phyloP scores from a whole-genome alignment of 805 yeast species.

The Saccharomycopsis lassenensis region DNA sequence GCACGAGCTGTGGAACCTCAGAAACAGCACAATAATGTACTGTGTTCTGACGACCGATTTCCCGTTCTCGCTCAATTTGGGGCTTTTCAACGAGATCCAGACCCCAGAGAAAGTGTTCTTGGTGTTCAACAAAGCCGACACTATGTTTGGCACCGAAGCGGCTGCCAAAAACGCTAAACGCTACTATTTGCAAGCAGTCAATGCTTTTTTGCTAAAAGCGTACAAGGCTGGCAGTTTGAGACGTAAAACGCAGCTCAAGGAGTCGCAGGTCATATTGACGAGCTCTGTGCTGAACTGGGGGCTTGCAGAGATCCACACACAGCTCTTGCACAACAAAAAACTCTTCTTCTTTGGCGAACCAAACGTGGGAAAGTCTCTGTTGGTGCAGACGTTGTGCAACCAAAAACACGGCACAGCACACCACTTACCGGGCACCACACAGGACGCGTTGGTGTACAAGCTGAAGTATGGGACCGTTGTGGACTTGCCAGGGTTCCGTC shows the following conservation, averaged over 20 bases:
- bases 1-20: no score
- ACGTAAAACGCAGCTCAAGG: background rate
- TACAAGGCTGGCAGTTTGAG: constrained; percentile 4
- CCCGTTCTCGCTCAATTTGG: constrained; percentile 38
- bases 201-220: constrained; percentile 3
- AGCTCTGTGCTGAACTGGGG: constrained; percentile 49
- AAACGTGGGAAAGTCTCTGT: constrained; percentile 59
- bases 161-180: constrained; percentile 3
- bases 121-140: constrained; percentile 30
- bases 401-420: background rate
- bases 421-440: constrained; percentile 16
- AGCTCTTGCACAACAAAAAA: constrained; percentile 25
- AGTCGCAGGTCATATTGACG: constrained; percentile 30
- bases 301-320: constrained; percentile 27
- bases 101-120: constrained; percentile 19
- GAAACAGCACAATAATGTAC: no score
- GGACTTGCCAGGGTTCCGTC: constrained; percentile 34
- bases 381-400: constrained; percentile 35
- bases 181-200: constrained; percentile 7
- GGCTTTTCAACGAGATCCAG: constrained; percentile 23
- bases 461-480: constrained; percentile 7
- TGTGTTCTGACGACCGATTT: constrained; percentile 51
- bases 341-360: constrained; percentile 53
- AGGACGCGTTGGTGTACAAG: constrained; percentile 12
- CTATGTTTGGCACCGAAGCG: constrained; percentile 21